These are phyloP conservation scores for Bruguiera sexangula DNA, from an alignment of 345 rosid species.

Conservation along the genomic window DNA sequence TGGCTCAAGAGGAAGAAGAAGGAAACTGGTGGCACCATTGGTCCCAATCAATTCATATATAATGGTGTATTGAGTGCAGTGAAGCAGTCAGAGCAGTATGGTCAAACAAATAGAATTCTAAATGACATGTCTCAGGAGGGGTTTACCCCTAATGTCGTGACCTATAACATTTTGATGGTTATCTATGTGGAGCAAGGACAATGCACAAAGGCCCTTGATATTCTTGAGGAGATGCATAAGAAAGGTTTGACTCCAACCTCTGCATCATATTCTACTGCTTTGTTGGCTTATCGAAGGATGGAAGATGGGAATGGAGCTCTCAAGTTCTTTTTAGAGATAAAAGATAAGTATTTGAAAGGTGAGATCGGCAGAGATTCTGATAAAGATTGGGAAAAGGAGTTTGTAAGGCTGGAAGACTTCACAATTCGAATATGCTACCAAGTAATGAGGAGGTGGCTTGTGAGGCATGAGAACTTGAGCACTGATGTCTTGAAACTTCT, in stretches of 20 bases:
- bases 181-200: constrained; percentile 57
- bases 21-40: constrained; percentile 45
- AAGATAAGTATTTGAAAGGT: constrained; percentile 53
- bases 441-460: constrained; percentile 85
- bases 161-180: constrained; percentile 75
- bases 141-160: constrained; percentile 59
- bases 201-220: constrained; percentile 50
- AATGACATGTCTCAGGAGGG: constrained; percentile 65
- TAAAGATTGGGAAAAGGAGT: constrained; percentile 62
- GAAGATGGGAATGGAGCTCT: constrained; percentile 82
- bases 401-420: constrained; percentile 61
- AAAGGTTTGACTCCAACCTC: constrained; percentile 65
- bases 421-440: constrained; percentile 68
- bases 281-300: constrained; percentile 69
- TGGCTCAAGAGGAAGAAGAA: constrained; percentile 81
- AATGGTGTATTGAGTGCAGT: constrained; percentile 73
- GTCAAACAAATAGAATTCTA: constrained; percentile 51
- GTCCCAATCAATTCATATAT: constrained; percentile 72
- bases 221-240: constrained; percentile 55
- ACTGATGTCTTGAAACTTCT: constrained; percentile 63
- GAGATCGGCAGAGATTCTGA: constrained; percentile 42
- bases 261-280: constrained; percentile 72
- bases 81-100: constrained; percentile 50
- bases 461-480: constrained; percentile 44
- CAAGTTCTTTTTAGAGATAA: constrained; percentile 57